These are phyloP conservation scores for Coniochaeta hoffmannii DNA, from an alignment of 2,329 filamentous ascomycete species.

Conservation along the genomic window DNA sequence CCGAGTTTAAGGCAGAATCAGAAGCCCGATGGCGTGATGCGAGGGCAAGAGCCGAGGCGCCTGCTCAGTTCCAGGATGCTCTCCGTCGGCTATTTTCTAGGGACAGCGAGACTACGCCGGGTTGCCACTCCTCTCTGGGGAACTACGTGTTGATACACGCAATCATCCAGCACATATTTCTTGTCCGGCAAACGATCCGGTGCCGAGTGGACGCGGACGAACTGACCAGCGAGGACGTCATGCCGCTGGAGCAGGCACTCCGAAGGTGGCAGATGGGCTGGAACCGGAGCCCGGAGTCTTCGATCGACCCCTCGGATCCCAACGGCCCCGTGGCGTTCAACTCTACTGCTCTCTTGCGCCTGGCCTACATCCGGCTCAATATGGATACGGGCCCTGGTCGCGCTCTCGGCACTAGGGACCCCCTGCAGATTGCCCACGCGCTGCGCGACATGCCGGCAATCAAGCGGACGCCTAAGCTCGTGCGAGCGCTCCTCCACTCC, in stretches of 20 bases:
- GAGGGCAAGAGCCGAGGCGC: constrained; percentile 10
- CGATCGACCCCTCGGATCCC: constrained; percentile 43
- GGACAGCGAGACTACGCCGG: constrained; percentile 9
- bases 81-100: constrained; percentile 21
- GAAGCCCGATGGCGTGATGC: constrained; percentile 39
- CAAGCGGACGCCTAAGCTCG: constrained; percentile 34
- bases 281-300: constrained; percentile 44
- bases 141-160: constrained; percentile 48
- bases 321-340: constrained; percentile 45
- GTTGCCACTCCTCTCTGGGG: constrained; percentile 36
- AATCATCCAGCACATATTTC: constrained; percentile 46
- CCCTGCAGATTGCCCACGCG: constrained; percentile 34
- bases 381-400: constrained; percentile 37
- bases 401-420: constrained; percentile 37
- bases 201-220: constrained; percentile 16
- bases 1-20: constrained; percentile 46
- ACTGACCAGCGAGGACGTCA: constrained; percentile 33
- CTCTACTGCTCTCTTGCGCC: constrained; percentile 24
- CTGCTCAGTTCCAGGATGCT: constrained; percentile 22
- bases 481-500: constrained; percentile 43
- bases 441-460: constrained; percentile 32
- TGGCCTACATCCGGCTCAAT: constrained; percentile 21
- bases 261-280: constrained; percentile 43
- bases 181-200: constrained; percentile 30
- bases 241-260: constrained; percentile 35